Evolutionary conservation across 1,139 yeast genomes (phyloP), one percentile per base, ranked within the genome.

Genomic region (Sugiyamaella grinbergsii): DNA sequence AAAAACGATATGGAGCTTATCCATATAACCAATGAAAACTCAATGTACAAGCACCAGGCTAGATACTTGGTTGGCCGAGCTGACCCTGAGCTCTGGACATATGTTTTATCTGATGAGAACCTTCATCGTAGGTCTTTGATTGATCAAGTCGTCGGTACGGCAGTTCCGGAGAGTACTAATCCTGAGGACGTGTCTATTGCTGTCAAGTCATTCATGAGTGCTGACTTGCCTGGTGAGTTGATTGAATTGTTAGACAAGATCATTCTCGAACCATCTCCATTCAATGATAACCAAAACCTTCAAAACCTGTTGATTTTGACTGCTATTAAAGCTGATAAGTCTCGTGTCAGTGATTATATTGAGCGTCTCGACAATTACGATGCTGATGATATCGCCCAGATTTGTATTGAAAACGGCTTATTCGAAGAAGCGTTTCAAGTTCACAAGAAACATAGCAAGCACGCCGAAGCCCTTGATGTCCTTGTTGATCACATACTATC

Each of bases 11-110:
- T 78, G 55, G 98, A 93, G 70, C 80, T 93, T 66, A 81, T 93
- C 64, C 78, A 82, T 64, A 90, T 93, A 69, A 93, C 98, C 61
- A 93, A 93, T 68, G 98, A 94, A 66, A 93, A 93, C 71, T 82
- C 94, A 63, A 93, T 93, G 99, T 93, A 87, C 78, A 94, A 94
- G 72, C 93, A 93, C 71, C 98, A 94, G 76, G 98, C 98, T 11
- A 84, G 98, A 71, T 93, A 94, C 69, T 77, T 93, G 67, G 80
- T 93, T 62, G 74, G 81, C 55, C 87, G 96, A 69, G 88, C 96
- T 16, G 96, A 93, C 65, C 75, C 82, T 38, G 79, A 72, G 10
- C 78, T 93, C 58, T 93, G 98, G 98, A 74, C 80, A 56, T 77
- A 76, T 62, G 98, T 93, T 8, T 78, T 93, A 66, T 65, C 75